Evolutionary conservation across 495 filamentous ascomycete species (phyloP).

Genomic region (Podospora anserina): DNA sequence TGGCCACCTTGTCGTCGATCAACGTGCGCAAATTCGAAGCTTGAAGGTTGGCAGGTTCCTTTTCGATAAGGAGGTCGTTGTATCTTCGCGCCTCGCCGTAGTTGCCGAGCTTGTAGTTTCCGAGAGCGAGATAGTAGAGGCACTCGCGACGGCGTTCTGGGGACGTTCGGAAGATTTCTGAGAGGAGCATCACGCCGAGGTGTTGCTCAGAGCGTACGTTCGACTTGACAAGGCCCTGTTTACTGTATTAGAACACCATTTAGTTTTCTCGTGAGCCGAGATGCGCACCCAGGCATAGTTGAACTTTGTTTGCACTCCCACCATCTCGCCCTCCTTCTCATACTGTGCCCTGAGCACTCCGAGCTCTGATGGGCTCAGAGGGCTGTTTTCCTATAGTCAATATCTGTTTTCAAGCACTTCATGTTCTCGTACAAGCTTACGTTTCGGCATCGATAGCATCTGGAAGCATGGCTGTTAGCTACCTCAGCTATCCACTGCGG

Average conservation of each 20-base stretch:
- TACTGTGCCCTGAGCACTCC: constrained; percentile 89
- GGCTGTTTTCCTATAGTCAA: constrained; percentile 46
- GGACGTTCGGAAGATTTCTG: constrained; percentile 91
- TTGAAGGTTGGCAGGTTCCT: constrained; percentile 87
- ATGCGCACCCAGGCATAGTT: constrained; percentile 91
- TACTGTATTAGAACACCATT: background rate
- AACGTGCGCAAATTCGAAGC: constrained; percentile 76
- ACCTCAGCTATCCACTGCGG: background rate
- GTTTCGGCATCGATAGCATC: constrained; percentile 97
- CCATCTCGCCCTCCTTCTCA: constrained; percentile 93
- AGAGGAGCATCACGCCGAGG: constrained; percentile 87
- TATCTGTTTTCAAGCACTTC: background rate
- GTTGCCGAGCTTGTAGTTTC: constrained; percentile 97
- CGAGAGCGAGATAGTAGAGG: constrained; percentile 93
- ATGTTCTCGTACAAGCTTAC: constrained; percentile 44
- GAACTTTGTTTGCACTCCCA: constrained; percentile 97
- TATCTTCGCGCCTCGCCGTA: constrained; percentile 91
- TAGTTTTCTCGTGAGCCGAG: background rate
- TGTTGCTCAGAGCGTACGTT: constrained; percentile 79
- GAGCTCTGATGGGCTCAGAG: constrained; percentile 84
- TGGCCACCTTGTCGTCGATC: constrained; percentile 94
- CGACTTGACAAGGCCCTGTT: constrained; percentile 91
- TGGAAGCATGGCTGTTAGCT: constrained; percentile 39
- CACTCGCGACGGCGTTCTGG: constrained; percentile 93
- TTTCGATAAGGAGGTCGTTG: constrained; percentile 85